Conservation (phyloP, 306 rosid genomes). For the Cucurbita ficifolia region DNA sequence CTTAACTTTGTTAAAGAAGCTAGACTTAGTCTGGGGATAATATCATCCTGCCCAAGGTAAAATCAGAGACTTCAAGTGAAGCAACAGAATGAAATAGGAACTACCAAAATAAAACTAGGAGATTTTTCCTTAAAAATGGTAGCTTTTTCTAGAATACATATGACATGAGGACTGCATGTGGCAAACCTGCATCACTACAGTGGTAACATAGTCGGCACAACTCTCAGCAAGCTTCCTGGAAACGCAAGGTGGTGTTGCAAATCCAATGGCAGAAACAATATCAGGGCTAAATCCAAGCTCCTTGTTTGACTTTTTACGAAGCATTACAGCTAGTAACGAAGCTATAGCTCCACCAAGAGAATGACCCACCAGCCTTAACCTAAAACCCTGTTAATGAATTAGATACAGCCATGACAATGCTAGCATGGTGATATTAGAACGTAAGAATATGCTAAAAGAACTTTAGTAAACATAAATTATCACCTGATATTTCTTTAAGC, state of each 20-base stretch:
- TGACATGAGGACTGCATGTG: slow-evolving; percentile 12
- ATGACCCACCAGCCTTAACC: slow-evolving; percentile 93
- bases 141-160: slow-evolving; percentile 1
- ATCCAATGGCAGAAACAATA: slow-evolving; percentile 71
- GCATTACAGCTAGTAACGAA: slow-evolving; percentile 77
- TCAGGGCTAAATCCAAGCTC: slow-evolving; percentile 85
- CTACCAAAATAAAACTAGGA: background rate
- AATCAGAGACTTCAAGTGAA: slow-evolving; percentile 9
- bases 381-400: slow-evolving; percentile 76
- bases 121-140: background rate
- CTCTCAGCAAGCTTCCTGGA: slow-evolving; percentile 76
- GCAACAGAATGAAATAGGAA: slow-evolving; percentile 11
- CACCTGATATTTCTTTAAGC: slow-evolving; percentile 75
- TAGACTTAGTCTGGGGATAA: slow-evolving; percentile 63
- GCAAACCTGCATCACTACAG: slow-evolving; percentile 88
- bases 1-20: slow-evolving; percentile 79
- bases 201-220: slow-evolving; percentile 66
- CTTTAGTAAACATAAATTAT: background rate
- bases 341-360: slow-evolving; percentile 96
- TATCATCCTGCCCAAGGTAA: slow-evolving; percentile 55
- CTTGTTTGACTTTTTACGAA: slow-evolving; percentile 51
- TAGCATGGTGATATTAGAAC: slow-evolving; percentile 4
- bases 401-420: slow-evolving; percentile 17
- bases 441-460: slow-evolving; percentile 7
- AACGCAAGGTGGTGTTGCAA: slow-evolving; percentile 82